A percentile compares a stretch with the other conserved stretches of the same genome.
Conservation (phyloP, 2,329 filamentous ascomycete genomes). For the Colletotrichum eremochloae region DNA sequence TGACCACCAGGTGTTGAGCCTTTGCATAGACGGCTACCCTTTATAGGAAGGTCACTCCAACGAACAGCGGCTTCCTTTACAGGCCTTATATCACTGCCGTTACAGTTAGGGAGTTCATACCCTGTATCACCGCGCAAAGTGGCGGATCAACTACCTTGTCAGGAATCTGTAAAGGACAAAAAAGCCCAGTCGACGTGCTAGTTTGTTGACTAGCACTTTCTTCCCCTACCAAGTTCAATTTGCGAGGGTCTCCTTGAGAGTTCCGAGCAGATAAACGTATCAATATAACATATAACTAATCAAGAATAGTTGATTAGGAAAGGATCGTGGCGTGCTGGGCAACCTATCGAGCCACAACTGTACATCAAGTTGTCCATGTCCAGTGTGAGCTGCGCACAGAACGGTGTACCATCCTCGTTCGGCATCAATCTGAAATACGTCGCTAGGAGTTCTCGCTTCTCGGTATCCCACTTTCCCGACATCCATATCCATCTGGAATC, state of each 20-base stretch:
- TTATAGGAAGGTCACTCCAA: conserved; percentile 16
- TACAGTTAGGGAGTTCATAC: not conserved
- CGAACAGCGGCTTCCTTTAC: not conserved
- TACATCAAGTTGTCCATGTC: conserved; percentile 29
- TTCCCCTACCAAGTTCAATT: rapidly evolving
- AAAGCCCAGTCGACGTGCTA: not conserved
- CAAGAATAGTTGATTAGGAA: not conserved
- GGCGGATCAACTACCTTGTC: not conserved
- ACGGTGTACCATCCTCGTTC: conserved; percentile 12
- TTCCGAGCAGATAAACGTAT: too few species aligned
- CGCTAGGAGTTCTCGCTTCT: conserved; percentile 31
- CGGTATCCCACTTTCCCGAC: conserved; percentile 35
- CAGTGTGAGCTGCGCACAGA: conserved; percentile 14
- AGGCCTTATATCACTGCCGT: not conserved
- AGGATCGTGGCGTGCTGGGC: conserved; percentile 14
- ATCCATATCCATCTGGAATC: conserved; percentile 42
- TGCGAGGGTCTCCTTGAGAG: not conserved
- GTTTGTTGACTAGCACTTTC: not conserved
- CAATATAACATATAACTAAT: not conserved
- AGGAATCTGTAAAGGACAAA: not conserved
- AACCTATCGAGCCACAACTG: conserved; percentile 19
- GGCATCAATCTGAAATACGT: conserved; percentile 34
- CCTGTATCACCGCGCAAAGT: not conserved
- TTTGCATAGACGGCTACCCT: not conserved
- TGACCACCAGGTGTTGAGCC: not conserved